Percentiles rank a stretch among this genome's conserved stretches.
Conservation (phyloP, 2,329 filamentous ascomycete species). For the Juglanconis oblonga region DNA sequence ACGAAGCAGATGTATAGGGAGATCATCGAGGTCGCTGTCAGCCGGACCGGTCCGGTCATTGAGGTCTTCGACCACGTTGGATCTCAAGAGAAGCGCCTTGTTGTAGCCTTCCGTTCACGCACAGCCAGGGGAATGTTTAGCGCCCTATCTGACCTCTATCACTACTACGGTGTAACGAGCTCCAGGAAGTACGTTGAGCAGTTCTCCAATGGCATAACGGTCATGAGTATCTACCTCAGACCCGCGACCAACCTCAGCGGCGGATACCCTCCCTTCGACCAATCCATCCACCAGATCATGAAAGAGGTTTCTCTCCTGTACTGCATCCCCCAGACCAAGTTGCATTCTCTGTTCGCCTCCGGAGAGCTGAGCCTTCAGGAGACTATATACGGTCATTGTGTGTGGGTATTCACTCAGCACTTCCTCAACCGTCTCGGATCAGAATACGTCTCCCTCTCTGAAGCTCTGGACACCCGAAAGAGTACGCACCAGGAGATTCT, state of each 20-base stretch:
- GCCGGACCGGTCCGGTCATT: conserved; percentile 88
- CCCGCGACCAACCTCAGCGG: conserved; percentile 60
- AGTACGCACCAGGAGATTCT: conserved; percentile 83
- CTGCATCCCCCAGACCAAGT: conserved; percentile 96
- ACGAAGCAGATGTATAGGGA: conserved; percentile 95
- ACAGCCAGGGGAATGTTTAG: conserved; percentile 94
- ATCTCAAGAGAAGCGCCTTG: conserved; percentile 86
- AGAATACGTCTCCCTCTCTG: conserved; percentile 84
- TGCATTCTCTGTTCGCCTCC: conserved; percentile 83
- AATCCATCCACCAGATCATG: conserved; percentile 97
- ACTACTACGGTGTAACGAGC: conserved; percentile 96
- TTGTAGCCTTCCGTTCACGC: conserved; percentile 90
- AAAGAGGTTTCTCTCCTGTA: conserved; percentile 97
- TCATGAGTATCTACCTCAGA: conserved; percentile 92
- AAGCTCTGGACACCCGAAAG: conserved; percentile 77
- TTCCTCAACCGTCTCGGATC: conserved; percentile 93
- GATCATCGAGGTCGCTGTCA: conserved; percentile 82
- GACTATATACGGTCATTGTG: conserved; percentile 94
- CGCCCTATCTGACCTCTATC: conserved; percentile 91
- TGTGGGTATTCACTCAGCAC: conserved; percentile 97
- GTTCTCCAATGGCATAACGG: conserved; percentile 96
- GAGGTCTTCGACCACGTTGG: conserved; percentile 96
- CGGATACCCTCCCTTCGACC: conserved; percentile 75
- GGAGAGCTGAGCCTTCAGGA: conserved; percentile 90
- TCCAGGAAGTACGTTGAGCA: conserved; percentile 98